A percentile compares a stretch with the other conserved stretches of the same genome.
phyloP scores from a whole-genome alignment of 345 rosid species.

The Eucalyptus melliodora region DNA sequence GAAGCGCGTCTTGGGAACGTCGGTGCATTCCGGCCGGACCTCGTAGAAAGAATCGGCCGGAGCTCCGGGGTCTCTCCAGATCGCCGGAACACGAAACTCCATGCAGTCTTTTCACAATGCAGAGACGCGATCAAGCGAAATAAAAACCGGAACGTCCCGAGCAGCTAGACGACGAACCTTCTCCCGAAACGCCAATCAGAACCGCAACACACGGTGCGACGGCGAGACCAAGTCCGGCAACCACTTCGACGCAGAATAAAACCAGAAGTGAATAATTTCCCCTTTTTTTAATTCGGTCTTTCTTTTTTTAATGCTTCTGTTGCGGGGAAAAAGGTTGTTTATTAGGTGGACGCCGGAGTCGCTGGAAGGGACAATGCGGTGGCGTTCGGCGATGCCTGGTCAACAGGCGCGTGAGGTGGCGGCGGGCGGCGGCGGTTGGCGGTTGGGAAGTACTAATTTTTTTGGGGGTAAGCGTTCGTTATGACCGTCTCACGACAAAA shows the following conservation, averaged over 20 bases:
- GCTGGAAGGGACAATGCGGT: background rate
- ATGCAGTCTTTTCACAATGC: background rate
- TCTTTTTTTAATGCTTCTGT: background rate
- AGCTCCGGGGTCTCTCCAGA: conserved; percentile 62
- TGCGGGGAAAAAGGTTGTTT: background rate
- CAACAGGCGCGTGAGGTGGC: background rate
- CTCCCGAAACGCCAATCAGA: background rate
- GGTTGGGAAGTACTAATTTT: background rate
- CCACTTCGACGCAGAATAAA: background rate
- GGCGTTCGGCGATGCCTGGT: background rate
- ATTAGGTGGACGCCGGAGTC: background rate
- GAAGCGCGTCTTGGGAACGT: conserved; percentile 84
- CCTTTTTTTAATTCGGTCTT: background rate
- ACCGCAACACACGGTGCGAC: background rate
- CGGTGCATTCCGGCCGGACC: conserved; percentile 91
- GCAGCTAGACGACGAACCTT: background rate
- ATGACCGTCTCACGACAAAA: background rate
- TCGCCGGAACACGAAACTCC: conserved; percentile 10
- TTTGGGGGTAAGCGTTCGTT: background rate
- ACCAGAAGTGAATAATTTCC: background rate
- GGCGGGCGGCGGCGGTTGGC: background rate
- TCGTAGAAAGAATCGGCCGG: conserved; percentile 84
- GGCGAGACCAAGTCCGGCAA: background rate
- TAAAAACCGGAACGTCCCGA: background rate
- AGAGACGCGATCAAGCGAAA: background rate